Base-by-base conservation (phyloP, 345 rosid species). In the Brassica juncea region DNA sequence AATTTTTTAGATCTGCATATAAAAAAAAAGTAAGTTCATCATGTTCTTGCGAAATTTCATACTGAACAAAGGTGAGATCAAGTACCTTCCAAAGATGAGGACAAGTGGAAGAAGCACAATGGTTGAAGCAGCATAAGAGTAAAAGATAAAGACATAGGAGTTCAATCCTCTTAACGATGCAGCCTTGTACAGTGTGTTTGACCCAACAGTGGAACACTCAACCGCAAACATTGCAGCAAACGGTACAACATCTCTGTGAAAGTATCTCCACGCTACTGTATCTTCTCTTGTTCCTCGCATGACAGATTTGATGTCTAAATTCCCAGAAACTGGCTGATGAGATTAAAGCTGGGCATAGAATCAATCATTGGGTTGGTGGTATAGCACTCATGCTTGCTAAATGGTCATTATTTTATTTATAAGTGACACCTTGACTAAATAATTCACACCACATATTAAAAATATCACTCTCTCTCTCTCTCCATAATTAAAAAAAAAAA, bases 121-220 rank as follows among this genome's bases (percentile, higher is more conserved):
- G 3, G 84, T 69, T 7, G 75, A 68, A n/a, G 74, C 42, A 16
- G 23, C 73, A n/a, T 68, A 80, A 55, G 73, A 28, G 60, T 82
- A 86, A 0, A 70, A 35, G 30, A 84, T 2, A 69, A 64, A 84
- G 72, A 80, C 77, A 71, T 77, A 76, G 79, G 69, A 73, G 80
- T 60, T 84, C 78, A 84, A 19, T 47, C 87, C 84, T 66, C 71
- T 75, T 59, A 27, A 49, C 15, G 83, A 15, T 2, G 85, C 87
- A 61, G 84, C 83, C 68, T 86, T 84, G 83, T 74, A 86, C 3
- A 75, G 72, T 39, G 82, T 70, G 72, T 57, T 80, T 10, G 75
- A 1, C 15, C 75, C 83, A 3, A 86, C 85, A 21, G 77, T 72
- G 2, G 57, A 6, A 54, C 66, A 77, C 47, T 82, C 85, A 0